These are phyloP conservation scores for Termitomyces sp. DNA, from an alignment of 768 basidiomycete species.

Conservation along the genomic window DNA sequence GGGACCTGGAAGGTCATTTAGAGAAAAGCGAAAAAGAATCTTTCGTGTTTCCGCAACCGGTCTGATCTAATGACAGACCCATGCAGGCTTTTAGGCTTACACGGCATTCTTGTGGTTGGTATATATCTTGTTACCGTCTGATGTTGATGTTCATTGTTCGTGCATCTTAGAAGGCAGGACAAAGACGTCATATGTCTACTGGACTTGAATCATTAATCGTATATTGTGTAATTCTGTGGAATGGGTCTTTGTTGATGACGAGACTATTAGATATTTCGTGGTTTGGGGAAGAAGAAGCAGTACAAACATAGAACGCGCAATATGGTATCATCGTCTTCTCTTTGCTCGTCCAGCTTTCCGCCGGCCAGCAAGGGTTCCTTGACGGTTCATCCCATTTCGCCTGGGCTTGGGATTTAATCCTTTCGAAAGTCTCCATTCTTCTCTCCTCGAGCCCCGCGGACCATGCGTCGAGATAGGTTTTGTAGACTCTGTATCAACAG, in stretches of 20 bases:
- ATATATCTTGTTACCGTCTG: not conserved
- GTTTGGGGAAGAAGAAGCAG: not conserved
- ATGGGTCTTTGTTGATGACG: not conserved
- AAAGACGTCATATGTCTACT: not conserved
- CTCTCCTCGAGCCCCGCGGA: constrained; percentile 68
- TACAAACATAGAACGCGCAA: not conserved
- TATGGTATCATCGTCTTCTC: constrained; percentile 53
- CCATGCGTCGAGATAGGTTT: constrained; percentile 76
- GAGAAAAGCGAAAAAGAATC: constrained; percentile 23
- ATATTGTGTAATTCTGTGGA: not conserved
- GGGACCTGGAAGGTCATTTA: constrained; percentile 22
- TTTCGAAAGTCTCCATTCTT: constrained; percentile 81
- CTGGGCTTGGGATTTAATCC: constrained; percentile 55
- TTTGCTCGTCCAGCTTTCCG: constrained; percentile 70
- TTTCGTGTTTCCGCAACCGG: constrained; percentile 19
- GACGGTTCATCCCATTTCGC: constrained; percentile 58
- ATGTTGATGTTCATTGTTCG: not conserved
- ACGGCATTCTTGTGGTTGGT: not conserved
- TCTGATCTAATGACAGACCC: constrained; percentile 1
- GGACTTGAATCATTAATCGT: not conserved
- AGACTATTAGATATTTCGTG: not conserved
- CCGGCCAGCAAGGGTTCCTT: constrained; percentile 56
- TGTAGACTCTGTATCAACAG: constrained; percentile 39
- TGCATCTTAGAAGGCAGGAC: not conserved
- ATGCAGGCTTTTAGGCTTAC: not conserved